These are phyloP conservation scores for Botryotinia convoluta DNA, from an alignment of 2,329 filamentous ascomycete species.

Conservation along the genomic window DNA sequence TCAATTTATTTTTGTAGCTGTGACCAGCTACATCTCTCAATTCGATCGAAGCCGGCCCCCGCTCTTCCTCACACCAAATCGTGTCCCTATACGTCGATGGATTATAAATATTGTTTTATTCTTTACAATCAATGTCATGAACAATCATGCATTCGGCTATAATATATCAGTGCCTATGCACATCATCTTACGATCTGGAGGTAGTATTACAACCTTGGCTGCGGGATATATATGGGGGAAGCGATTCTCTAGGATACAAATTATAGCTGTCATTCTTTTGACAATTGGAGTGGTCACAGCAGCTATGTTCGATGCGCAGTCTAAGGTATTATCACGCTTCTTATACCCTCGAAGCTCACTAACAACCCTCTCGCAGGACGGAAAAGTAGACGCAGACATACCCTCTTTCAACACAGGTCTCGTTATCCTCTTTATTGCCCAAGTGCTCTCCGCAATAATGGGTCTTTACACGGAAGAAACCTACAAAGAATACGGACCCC, in stretches of 20 bases:
- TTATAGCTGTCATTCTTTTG: slow-evolving; percentile 76
- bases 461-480: slow-evolving; percentile 91
- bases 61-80: slow-evolving; percentile 72
- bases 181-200: slow-evolving; percentile 92
- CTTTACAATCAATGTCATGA: slow-evolving; percentile 90
- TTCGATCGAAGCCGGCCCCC: slow-evolving; percentile 65
- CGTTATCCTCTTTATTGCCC: slow-evolving; percentile 78
- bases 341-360: slow-evolving; percentile 17
- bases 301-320: slow-evolving; percentile 83
- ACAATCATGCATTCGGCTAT: slow-evolving; percentile 97
- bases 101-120: slow-evolving; percentile 85
- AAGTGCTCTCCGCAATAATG: slow-evolving; percentile 89
- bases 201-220: slow-evolving; percentile 91
- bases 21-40: slow-evolving; percentile 74
- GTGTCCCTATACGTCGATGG: slow-evolving; percentile 83
- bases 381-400: slow-evolving; percentile 36
- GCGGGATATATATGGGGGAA: slow-evolving; percentile 88
- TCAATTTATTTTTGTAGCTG: slow-evolving; percentile 79
- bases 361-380: slow-evolving; percentile 28
- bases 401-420: slow-evolving; percentile 67
- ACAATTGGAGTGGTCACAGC: slow-evolving; percentile 84
- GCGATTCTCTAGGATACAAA: slow-evolving; percentile 74
- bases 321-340: slow-evolving; percentile 59
- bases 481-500: slow-evolving; percentile 79
- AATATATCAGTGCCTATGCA: slow-evolving; percentile 94